phyloP scores from a whole-genome alignment of 1,284 basidiomycete species.

The Fistulina hepatica region DNA sequence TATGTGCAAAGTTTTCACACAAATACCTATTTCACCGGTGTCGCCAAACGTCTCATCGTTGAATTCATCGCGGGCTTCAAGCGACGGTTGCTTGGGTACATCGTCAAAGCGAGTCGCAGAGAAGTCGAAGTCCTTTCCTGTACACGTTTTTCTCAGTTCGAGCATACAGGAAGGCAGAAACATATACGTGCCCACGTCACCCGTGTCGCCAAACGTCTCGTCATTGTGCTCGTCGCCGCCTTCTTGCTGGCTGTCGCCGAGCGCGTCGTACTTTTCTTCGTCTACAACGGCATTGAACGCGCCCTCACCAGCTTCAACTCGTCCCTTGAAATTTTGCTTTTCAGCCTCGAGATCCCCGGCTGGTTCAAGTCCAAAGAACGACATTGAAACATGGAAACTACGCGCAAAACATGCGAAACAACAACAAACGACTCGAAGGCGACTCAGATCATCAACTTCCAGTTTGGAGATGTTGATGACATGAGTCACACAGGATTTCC shows the following conservation, averaged over 20 bases:
- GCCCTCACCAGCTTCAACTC: slow-evolving; percentile 44
- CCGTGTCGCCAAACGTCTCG: slow-evolving; percentile 82
- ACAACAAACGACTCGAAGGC: too few species aligned
- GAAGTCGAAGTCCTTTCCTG: slow-evolving; percentile 94
- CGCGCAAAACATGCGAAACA: too few species aligned
- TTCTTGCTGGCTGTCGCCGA: slow-evolving; percentile 81
- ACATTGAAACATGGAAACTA: slow-evolving; percentile 55
- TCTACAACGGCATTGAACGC: slow-evolving; percentile 79
- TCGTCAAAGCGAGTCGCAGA: too few species aligned
- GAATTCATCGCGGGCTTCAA: slow-evolving; percentile 83
- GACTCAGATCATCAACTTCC: too few species aligned
- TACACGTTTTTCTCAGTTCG: slow-evolving; percentile 10
- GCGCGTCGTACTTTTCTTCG: slow-evolving; percentile 85
- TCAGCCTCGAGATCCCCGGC: slow-evolving; percentile 54
- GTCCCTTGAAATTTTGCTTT: slow-evolving; percentile 42
- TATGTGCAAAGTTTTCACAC: too few species aligned
- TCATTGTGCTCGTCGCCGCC: slow-evolving; percentile 87
- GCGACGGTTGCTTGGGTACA: too few species aligned
- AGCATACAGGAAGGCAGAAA: slow-evolving; percentile 8
- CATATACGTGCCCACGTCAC: slow-evolving; percentile 55
- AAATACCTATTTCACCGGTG: slow-evolving; percentile 55
- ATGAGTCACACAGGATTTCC: too few species aligned
- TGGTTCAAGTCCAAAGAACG: slow-evolving; percentile 71
- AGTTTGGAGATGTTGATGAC: too few species aligned
- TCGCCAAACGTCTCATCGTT: slow-evolving; percentile 96